Base-by-base conservation (phyloP, 768 basidiomycete genomes). In the Pulveroboletus sp. region DNA sequence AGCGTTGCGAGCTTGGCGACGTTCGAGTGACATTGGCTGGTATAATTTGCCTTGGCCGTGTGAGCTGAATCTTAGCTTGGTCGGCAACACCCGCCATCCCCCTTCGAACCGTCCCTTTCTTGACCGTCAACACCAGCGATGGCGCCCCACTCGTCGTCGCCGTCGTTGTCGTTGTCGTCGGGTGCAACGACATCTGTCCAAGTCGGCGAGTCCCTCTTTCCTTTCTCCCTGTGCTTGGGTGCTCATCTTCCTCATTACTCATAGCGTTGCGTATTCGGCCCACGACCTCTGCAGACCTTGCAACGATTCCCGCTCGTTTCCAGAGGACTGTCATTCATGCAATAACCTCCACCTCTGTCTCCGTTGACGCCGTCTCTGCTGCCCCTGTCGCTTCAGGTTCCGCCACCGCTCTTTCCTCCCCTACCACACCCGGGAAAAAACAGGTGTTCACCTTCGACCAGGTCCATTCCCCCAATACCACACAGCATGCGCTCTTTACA, bases 401-500 rank as follows among this genome's bases (percentile, higher is more conserved):
- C 49, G 69, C 78, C 39, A 69, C 77, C 38, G 64, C 75, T n/a
- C 66, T 71, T 14, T 71, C 78, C 24, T 66, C 81, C 17, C 73
- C 71, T 38, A 69, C 73, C 54, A 69, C 78, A 28, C 75, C 73
- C 39, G 73, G 75, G 50, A 93, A 92, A 77, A 90, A 89, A 68
- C 87, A 93, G 62, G 67, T 74, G 48, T 99, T 96, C 68, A 82
- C 82, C 44, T 99, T 95, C 67, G 96, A 99, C 76, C 88, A 93
- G 57, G 95, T 99, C 39, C 85, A 96, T 63, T 77, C 82, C 3
- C 93, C 89, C n/a, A 74, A 81, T 27, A 83, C 89, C 32, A 86
- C 84, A 0, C 96, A 99, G 66, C 80, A 86, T 69, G 80, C 83
- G 27, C 79, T 97, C 57, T 99, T 91, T 70, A 85, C 84, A 28